Evolutionary conservation across 805 yeast genomes (phyloP), one percentile per base, ranked within the genome.

Genomic region (Hanseniaspora guilliermondii): DNA sequence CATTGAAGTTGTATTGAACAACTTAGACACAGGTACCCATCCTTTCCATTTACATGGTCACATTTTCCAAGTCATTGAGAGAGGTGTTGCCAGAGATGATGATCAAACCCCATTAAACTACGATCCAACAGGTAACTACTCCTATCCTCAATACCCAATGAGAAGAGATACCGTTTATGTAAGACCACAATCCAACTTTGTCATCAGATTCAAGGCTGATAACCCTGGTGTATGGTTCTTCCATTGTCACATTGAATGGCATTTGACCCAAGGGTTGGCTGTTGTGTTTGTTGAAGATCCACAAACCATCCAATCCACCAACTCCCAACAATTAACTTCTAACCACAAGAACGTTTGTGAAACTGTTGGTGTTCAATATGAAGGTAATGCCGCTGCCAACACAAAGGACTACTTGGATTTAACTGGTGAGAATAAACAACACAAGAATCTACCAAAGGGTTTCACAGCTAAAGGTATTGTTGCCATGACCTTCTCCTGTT

Each of bases 191-290:
- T 88, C 96, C 1, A 82, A 86, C 72, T 76, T 88, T 64, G 89
- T 87, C 33, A 65, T 91, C 58, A 79, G 97, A 66, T 91, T 88
- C 76, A 79, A 77, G 64, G 95, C 97, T 53, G 82, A 85, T 67
- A 93, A 93, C 69, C 98, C 97, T 33, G 98, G 98, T 73, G 89
- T 89, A 44, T 91, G 97, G 98, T 79, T 82, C 69, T 93, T 93
- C 94, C 98, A 91, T 73, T 91, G 98, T 71, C 98, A 91, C 68
- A 85, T 93, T 64, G 97, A 93, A 68, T 91, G 98, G 98, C 98
- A 93, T 73, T 77, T 91, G 75, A 77, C 82, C 64, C 97, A 93
- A 74, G 98, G 98, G 64, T 77, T 91, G 62, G 95, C 95, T 12
- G 62, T 88, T 55, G 73, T 76, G 11, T 72, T 93, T 44, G 71